Evolutionary conservation across 495 filamentous ascomycete genomes (phyloP).

Genomic region (Penicillium argentinense): DNA sequence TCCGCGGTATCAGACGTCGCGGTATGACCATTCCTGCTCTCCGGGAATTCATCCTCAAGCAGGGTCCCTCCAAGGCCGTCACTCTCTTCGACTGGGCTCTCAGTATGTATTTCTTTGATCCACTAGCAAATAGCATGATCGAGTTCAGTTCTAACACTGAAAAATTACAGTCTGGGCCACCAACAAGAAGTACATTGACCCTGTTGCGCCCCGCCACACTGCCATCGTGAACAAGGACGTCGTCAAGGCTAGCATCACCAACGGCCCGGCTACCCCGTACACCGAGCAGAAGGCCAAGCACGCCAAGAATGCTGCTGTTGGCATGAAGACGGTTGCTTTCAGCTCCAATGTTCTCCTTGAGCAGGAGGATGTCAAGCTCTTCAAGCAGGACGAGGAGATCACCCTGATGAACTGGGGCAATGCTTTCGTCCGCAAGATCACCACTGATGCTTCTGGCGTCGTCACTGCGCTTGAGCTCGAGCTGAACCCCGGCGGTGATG

Average conservation of each 20-base stretch:
- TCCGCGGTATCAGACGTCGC: slow-evolving; percentile 82
- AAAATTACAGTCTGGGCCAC: slow-evolving; percentile 70
- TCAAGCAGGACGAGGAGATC: slow-evolving; percentile 85
- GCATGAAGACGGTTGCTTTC: slow-evolving; percentile 80
- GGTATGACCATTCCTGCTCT: slow-evolving; percentile 89
- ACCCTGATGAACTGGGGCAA: slow-evolving; percentile 97
- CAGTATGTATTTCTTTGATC: slow-evolving; percentile 20
- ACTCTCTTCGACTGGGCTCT: slow-evolving; percentile 87
- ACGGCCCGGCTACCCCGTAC: slow-evolving; percentile 63
- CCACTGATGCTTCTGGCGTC: slow-evolving; percentile 51
- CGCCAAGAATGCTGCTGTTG: slow-evolving; percentile 80
- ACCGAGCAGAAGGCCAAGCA: slow-evolving; percentile 79
- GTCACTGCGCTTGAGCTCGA: slow-evolving; percentile 73
- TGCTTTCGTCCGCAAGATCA: slow-evolving; percentile 76
- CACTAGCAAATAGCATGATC: not conserved
- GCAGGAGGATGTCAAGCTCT: slow-evolving; percentile 79
- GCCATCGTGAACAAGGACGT: slow-evolving; percentile 66
- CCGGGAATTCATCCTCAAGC: slow-evolving; percentile 88
- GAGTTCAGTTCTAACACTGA: not conserved
- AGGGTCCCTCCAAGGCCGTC: slow-evolving; percentile 86
- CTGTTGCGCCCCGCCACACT: slow-evolving; percentile 80
- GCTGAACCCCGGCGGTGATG: slow-evolving; percentile 82
- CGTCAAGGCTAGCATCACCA: slow-evolving; percentile 68
- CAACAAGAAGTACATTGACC: slow-evolving; percentile 95
- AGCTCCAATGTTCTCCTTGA: slow-evolving; percentile 72